These are phyloP conservation scores for Penicillium canescens DNA, from an alignment of 495 filamentous ascomycete genomes.

Conservation along the genomic window DNA sequence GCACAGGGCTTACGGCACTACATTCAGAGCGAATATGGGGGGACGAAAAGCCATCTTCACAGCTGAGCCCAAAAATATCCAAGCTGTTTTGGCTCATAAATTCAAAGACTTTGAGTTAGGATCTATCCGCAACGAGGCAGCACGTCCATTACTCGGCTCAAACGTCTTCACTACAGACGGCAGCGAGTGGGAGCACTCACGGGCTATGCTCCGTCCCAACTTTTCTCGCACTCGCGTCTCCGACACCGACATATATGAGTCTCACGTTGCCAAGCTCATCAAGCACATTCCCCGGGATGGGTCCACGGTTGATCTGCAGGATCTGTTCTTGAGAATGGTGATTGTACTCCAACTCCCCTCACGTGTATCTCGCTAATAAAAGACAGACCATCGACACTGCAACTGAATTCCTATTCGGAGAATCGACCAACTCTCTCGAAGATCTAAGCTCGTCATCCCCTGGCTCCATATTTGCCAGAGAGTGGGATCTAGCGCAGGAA, in stretches of 20 bases:
- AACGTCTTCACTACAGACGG: conserved; percentile 76
- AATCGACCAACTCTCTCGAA: conserved; percentile 43
- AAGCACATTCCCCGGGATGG: conserved; percentile 48
- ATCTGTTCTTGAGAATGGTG: conserved; percentile 54
- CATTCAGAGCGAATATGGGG: conserved; percentile 7
- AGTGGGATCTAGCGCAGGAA: conserved; percentile 7
- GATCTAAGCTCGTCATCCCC: not conserved
- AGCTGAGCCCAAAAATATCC: conserved; percentile 63
- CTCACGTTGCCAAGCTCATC: conserved; percentile 56
- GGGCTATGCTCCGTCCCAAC: conserved; percentile 62
- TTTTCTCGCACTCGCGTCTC: conserved; percentile 62
- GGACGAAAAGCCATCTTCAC: conserved; percentile 45
- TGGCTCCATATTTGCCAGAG: conserved; percentile 5
- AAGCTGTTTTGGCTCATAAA: conserved; percentile 58
- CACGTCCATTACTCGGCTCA: conserved; percentile 60
- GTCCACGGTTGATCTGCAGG: conserved; percentile 60
- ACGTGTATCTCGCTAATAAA: not conserved
- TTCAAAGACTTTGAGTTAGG: conserved; percentile 64
- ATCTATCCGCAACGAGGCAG: conserved; percentile 39
- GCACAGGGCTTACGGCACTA: conserved; percentile 11
- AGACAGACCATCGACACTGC: conserved; percentile 64
- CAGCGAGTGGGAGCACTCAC: conserved; percentile 61
- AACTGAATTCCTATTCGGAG: conserved; percentile 74
- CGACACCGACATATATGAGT: conserved; percentile 59
- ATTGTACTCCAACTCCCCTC: not conserved